Evolutionary conservation across 2,329 filamentous ascomycete genomes (phyloP).

Genomic region (Xylaria sp.): DNA sequence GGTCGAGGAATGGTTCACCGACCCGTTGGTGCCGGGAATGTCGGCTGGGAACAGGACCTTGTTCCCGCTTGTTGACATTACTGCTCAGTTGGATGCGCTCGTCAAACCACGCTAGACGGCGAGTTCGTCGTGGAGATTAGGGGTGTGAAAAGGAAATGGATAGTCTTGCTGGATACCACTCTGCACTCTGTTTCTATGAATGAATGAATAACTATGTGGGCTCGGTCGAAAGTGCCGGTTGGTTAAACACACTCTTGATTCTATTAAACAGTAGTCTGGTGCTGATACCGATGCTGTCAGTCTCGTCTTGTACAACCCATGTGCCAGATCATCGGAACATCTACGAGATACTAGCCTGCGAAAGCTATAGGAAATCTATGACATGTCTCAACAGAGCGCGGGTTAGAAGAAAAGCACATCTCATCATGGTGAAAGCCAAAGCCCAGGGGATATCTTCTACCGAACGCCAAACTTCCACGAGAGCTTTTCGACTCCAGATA

Average conservation of each 20-base stretch:
- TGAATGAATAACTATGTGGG: background rate
- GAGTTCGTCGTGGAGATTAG: background rate
- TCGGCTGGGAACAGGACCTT: conserved; percentile 46
- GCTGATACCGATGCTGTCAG: background rate
- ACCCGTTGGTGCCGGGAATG: conserved; percentile 45
- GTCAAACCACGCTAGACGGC: conserved; percentile 15
- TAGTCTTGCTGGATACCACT: background rate
- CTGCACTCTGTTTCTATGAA: background rate
- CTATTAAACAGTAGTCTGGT: background rate
- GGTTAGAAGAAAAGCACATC: background rate
- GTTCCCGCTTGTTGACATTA: conserved; percentile 50
- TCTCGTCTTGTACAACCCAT: background rate
- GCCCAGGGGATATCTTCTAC: conserved; percentile 21
- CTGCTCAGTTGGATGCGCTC: conserved; percentile 43
- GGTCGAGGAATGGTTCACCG: conserved; percentile 45
- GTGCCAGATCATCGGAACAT: background rate
- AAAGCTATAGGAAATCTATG: conserved; percentile 17
- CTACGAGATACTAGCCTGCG: conserved; percentile 15
- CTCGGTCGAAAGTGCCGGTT: background rate
- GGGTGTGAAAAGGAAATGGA: background rate
- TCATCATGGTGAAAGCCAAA: conserved; percentile 9
- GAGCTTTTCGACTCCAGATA: background rate
- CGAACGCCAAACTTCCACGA: conserved; percentile 26
- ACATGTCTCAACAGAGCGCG: background rate
- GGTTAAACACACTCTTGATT: background rate